Conservation (phyloP, 352 stramenopile species). For the Pythium coloratum region DNA sequence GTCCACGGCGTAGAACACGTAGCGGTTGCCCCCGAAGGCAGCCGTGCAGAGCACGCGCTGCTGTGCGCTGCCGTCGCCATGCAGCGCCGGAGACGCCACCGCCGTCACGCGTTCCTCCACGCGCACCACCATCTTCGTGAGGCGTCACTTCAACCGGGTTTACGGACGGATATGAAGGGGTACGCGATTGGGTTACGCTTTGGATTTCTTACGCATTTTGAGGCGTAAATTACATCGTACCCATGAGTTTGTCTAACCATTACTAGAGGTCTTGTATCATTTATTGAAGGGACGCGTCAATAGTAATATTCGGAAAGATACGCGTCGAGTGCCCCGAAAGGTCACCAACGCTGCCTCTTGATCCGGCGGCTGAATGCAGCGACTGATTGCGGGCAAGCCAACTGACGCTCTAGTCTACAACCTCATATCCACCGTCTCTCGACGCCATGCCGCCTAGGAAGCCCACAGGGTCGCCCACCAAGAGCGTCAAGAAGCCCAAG, state of each 20-base stretch:
- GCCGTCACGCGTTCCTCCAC: constrained; percentile 48
- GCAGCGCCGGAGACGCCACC: constrained; percentile 40
- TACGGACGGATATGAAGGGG: not conserved
- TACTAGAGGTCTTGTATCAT: not conserved
- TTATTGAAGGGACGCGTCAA: constrained; percentile 15
- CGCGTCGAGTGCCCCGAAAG: constrained; percentile 18
- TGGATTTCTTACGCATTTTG: not conserved
- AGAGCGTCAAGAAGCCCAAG: constrained; percentile 61
- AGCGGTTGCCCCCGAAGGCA: constrained; percentile 53
- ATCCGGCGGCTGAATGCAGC: not conserved
- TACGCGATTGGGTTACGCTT: not conserved
- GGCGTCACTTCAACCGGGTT: constrained; percentile 23
- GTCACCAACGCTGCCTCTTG: constrained; percentile 7
- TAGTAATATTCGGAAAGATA: not conserved
- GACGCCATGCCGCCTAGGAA: constrained; percentile 63
- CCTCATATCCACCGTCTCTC: not conserved
- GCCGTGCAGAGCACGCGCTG: constrained; percentile 37
- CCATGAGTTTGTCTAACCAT: not conserved
- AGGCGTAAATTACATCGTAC: not conserved
- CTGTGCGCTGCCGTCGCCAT: not conserved
- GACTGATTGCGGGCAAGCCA: not conserved
- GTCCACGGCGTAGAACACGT: constrained; percentile 58
- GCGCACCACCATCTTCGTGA: constrained; percentile 39
- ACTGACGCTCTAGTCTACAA: constrained; percentile 2
- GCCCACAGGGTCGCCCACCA: constrained; percentile 38